A percentile compares a stretch with the other conserved stretches of the same genome.
phyloP scores from a whole-genome alignment of 2,329 filamentous ascomycete species.

The Epicoccum nigrum region DNA sequence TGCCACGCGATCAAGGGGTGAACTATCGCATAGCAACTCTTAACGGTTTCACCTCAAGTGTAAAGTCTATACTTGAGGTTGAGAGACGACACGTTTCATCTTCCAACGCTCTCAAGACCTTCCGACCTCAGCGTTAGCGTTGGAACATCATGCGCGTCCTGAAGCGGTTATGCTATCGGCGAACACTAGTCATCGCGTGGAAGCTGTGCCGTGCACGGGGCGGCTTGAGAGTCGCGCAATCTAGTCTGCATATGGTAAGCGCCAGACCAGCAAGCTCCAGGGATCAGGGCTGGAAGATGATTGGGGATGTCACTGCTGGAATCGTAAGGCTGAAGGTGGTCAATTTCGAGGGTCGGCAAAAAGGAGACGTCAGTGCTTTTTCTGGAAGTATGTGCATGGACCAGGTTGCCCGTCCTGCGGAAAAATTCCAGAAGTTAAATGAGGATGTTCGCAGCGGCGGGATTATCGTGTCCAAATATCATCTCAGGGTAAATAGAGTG shows the following conservation, averaged over 20 bases:
- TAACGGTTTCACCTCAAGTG: conserved; percentile 20
- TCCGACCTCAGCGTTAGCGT: conserved; percentile 15
- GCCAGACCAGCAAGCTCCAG: conserved; percentile 12
- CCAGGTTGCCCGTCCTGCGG: conserved; percentile 23
- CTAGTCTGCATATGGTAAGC: conserved; percentile 17
- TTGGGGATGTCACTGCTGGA: conserved; percentile 16
- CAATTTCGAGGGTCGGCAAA: conserved; percentile 21
- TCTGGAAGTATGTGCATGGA: conserved; percentile 28
- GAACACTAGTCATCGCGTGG: conserved; percentile 25
- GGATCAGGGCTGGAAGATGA: conserved; percentile 24
- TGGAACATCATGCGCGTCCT: conserved; percentile 13
- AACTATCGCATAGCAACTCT: conserved; percentile 6
- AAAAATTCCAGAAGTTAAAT: conserved; percentile 18
- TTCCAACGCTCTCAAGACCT: conserved; percentile 18
- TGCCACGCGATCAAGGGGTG: conserved; percentile 17
- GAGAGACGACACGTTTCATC: conserved; percentile 18
- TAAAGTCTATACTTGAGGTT: conserved; percentile 15
- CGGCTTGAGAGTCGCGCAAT: conserved; percentile 11
- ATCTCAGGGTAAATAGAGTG: conserved; percentile 17
- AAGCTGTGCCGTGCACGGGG: conserved; percentile 33
- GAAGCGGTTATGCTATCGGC: conserved; percentile 13
- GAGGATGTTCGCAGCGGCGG: conserved; percentile 15
- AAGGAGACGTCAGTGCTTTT: conserved; percentile 30
- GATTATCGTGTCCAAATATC: conserved; percentile 10
- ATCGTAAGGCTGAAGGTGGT: conserved; percentile 16